Conservation (phyloP, 768 basidiomycete genomes). For the Auriscalpium orientale region DNA sequence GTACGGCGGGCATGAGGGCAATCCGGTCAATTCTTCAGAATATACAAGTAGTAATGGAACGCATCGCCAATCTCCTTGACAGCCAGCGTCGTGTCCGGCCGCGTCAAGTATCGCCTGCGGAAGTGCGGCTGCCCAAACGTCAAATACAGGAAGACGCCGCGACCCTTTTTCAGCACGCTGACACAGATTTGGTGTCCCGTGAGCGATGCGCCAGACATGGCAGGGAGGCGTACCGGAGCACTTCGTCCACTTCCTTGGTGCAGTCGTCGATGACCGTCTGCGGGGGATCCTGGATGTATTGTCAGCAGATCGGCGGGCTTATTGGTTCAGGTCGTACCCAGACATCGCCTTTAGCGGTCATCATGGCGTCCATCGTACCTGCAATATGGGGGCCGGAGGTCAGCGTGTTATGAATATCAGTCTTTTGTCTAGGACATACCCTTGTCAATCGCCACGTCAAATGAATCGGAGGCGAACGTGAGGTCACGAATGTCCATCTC, state of each 20-base stretch:
- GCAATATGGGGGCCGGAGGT: background rate
- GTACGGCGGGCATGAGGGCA: too few relatives aligned
- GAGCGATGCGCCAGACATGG: background rate
- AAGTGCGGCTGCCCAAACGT: constrained; percentile 92
- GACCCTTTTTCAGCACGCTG: constrained; percentile 57
- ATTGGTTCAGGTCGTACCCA: constrained; percentile 44
- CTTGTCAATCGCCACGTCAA: constrained; percentile 85
- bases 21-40: constrained; percentile 34
- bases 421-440: constrained; percentile 25
- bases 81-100: constrained; percentile 51
- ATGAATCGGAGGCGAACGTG: constrained; percentile 47
- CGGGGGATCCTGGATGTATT: constrained; percentile 56
- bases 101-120: constrained; percentile 57
- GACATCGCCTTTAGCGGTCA: constrained; percentile 74
- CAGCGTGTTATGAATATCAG: background rate
- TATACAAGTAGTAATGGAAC: constrained; percentile 81
- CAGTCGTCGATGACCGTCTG: constrained; percentile 63
- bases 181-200: background rate
- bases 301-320: constrained; percentile 1
- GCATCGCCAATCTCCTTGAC: constrained; percentile 67
- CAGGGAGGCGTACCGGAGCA: constrained; percentile 43
- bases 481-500: constrained; percentile 79
- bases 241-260: constrained; percentile 69
- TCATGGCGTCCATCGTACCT: constrained; percentile 88
- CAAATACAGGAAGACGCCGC: constrained; percentile 64